phyloP scores from a whole-genome alignment of 2,329 filamentous ascomycete genomes.

The Scytalidium sp. region DNA sequence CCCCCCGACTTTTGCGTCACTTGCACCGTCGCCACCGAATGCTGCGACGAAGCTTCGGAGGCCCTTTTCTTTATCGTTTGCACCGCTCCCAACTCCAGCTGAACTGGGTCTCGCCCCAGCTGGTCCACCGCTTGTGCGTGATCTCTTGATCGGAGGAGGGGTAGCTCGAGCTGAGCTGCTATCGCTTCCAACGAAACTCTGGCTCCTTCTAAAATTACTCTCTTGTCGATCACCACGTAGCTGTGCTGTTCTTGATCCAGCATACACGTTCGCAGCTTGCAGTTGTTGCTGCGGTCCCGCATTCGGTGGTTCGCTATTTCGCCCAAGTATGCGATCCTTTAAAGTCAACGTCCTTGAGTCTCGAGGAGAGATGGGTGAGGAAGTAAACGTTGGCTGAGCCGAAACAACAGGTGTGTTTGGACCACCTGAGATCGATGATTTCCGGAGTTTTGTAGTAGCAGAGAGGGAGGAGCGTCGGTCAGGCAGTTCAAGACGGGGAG shows the following conservation, averaged over 20 bases:
- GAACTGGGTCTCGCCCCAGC: constrained; percentile 14
- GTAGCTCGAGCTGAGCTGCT: constrained; percentile 18
- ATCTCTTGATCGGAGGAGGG: constrained; percentile 23
- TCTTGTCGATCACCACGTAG: neutral
- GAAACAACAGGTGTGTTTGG: neutral
- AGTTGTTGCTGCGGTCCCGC: constrained; percentile 7
- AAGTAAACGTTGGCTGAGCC: neutral
- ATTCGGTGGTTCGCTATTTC: neutral
- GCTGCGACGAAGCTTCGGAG: neutral
- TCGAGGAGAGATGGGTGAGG: constrained; percentile 3
- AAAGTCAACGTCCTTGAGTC: neutral
- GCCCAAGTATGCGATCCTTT: neutral
- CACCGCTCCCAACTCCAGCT: constrained; percentile 7
- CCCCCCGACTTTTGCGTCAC: neutral
- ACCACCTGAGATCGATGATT: constrained; percentile 3
- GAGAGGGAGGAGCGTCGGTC: constrained; percentile 26
- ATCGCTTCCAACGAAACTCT: neutral
- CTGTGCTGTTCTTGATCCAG: neutral
- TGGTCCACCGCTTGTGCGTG: constrained; percentile 3
- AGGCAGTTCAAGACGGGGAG: constrained; percentile 15
- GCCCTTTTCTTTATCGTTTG: constrained; percentile 1
- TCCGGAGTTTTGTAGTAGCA: constrained; percentile 18
- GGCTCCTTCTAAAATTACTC: neutral
- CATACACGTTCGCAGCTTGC: constrained; percentile 5
- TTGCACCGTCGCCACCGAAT: constrained; percentile 4